Evolutionary conservation across 2,329 filamentous ascomycete genomes (phyloP), one percentile per base, ranked within the genome.

Genomic region (Paracamarosporium sp.): DNA sequence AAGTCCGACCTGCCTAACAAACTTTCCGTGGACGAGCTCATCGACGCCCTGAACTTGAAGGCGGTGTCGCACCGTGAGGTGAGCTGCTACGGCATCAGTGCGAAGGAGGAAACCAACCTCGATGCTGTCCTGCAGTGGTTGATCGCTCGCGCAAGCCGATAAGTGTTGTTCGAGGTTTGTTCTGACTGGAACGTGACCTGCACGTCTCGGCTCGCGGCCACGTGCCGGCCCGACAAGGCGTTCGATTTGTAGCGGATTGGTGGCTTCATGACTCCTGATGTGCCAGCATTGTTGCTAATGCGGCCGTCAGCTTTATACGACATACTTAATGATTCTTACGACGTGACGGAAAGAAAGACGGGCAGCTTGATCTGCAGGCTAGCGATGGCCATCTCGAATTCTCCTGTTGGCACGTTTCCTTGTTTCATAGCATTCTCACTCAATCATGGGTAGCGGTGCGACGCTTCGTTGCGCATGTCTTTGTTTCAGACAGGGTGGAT

Each of bases 41-140:
- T 99, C 80, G 94, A 97, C 60, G 89, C 89, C 62, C 85, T 99
- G 79, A 89, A 97, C 69, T 85, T 99, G 56, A 96, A 95, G 77
- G 88, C 87, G 67, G 93, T 99, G 76, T 90, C 89, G 59, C 90
- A 92, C 71, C 91, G 95, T 54, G 95, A 99, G 78, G 94, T 99
- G 68, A 97, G 92, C 80, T 98, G 95, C 81, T 99, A 99, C 78
- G 94, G 94, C 61, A 97, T 99, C 80, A 97, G 93, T 76, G 95
- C 94, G 60, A 98, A 98, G 79, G 94, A 98, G 77, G 95, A 99
- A 81, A 99, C 94, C 56, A 99, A 99, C 80, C 87, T 99, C 64
- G 94, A 99, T 74, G 95, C 94, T 6, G 95, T 99, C 51, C 83
- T 99, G 70, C 91, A 97, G 76, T 99, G 95, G 91, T 83, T 99